Evolutionary conservation across 768 basidiomycete genomes (phyloP).

Genomic region (Floccularia luteovirens): DNA sequence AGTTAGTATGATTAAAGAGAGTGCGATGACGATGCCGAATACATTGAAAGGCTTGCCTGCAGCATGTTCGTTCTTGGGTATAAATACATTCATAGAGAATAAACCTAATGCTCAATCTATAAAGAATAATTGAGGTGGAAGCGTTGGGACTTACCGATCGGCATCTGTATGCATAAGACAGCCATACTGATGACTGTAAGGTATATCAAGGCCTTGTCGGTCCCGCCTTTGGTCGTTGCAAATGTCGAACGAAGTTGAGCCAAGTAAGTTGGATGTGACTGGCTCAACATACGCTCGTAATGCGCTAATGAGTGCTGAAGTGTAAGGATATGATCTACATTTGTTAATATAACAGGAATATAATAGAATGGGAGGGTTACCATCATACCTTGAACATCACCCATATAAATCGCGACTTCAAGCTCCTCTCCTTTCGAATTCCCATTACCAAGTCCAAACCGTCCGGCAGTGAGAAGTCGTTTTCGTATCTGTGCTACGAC

Average conservation of each 20-base stretch:
- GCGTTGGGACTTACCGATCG: conserved; percentile 37
- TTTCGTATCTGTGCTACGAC: conserved; percentile 78
- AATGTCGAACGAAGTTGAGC: conserved; percentile 64
- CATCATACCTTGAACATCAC: conserved; percentile 79
- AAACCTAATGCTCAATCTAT: conserved; percentile 35
- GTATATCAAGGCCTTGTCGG: conserved; percentile 58
- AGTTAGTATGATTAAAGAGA: conserved; percentile 35
- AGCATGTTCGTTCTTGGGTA: conserved; percentile 47
- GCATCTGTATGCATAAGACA: conserved; percentile 55
- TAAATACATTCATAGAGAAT: conserved; percentile 56
- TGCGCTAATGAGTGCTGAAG: conserved; percentile 79
- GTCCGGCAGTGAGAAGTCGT: conserved; percentile 42
- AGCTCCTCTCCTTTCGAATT: conserved; percentile 38
- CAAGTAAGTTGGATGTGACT: conserved; percentile 83
- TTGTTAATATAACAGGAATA: conserved; percentile 6
- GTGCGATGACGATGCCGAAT: conserved; percentile 48
- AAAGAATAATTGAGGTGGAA: conserved; percentile 1
- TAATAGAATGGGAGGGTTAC: background rate
- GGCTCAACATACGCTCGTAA: conserved; percentile 83
- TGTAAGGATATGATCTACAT: conserved; percentile 80
- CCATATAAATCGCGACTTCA: conserved; percentile 82
- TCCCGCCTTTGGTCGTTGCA: conserved; percentile 48
- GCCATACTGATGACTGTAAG: conserved; percentile 64
- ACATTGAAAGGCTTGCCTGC: conserved; percentile 32
- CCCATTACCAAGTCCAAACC: conserved; percentile 23